Evolutionary conservation across 2,329 filamentous ascomycete species (phyloP), one percentile per base, ranked within the genome.

Genomic region (Pyrenophora teres): DNA sequence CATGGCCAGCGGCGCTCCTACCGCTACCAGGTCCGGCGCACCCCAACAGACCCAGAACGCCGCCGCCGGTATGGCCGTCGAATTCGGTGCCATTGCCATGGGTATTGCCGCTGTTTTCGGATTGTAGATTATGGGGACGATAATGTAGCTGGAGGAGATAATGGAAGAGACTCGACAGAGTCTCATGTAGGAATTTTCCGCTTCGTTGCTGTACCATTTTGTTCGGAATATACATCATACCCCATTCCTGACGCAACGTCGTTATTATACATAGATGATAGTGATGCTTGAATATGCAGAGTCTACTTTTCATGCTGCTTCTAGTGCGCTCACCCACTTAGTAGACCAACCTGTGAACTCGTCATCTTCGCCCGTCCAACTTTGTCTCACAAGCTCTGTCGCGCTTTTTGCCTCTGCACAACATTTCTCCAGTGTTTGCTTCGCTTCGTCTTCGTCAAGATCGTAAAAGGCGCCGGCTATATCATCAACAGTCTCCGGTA

Each of bases 271-370:
- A n/a, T 13, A 19, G 7, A n/a, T 15, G 19, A 12, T 45, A 7
- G 21, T 40, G 32, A 47, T 27, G 25, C 27, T 30, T 30, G 7
- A 23, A 6, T 18, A 6, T 27, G 16, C 25, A 9, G 3, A 25
- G 9, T 37, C n/a, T 13, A 2, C 23, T 25, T n/a, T 40, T 47
- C 33, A 43, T 13, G 32, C 40, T 27, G 76, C 73, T 18, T 76
- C 72, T 47, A 81, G 59, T 19, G 78, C 77, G 40, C 72, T 74
- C 32, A 71, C 52, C 81, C 81, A 85, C 43, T 81, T 83, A 41
- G 76, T 78, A n/a, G 81, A 84, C 92, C 92, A 96, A 13, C 82
- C 78, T 0, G 86, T 88, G 67, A 95, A 96, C 64, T 88, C 89
- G 64, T 96, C 92, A 15, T 83, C 79, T 40, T 81, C 74, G 0